Evolutionary conservation across 208 protist genomes (phyloP), one percentile per base, ranked within the genome.

Genomic region (Wallacemonas rigidus): DNA sequence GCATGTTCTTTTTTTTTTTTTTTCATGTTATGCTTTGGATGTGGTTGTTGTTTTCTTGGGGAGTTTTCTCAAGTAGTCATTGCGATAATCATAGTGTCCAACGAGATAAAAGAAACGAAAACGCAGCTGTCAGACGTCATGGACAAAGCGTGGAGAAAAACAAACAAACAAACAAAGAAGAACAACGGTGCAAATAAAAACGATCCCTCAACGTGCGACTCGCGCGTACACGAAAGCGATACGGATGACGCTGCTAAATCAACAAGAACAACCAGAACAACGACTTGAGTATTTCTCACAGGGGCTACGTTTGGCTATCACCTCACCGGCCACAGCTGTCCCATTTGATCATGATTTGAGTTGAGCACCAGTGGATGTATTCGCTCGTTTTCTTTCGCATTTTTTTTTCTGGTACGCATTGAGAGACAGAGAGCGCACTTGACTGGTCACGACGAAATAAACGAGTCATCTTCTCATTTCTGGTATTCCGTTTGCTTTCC

Each of bases 41-140:
- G 43, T 43, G 17, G 60, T 70, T 70, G 5, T 63, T 53, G 14
- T 38, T 60, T 67, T 51, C 26, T 26, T 26, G 26, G 26, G 26
- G 26, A 26, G 26, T 75, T 75, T 62, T 38, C 15, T 62, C 56
- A 62, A 62, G 7, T 12, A 15, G 56, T 44, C 38, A 43, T 36
- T 62, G 36, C 56, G 56, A 62, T 62, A 62, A 62, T 50, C 45
- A 50, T 62, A 38, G 15, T 62, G 36, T n/a, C 15, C 56, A 62
- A 62, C 56, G 43, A 5, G 8, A 0, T 44, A 6, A 62, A 62
- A 62, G 43, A 3, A 9, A 62, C 38, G 4, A 62, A 45, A 45
- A 44, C 38, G 5, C 57, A 63, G 7, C 7, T 7, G n/a, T 7
- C 57, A n/a, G 15, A 71, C 26, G 36, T 58, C 4, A 71, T 9